These are phyloP conservation scores for Venturiaceae sp. DNA, from an alignment of 2,329 filamentous ascomycete species.

Conservation along the genomic window DNA sequence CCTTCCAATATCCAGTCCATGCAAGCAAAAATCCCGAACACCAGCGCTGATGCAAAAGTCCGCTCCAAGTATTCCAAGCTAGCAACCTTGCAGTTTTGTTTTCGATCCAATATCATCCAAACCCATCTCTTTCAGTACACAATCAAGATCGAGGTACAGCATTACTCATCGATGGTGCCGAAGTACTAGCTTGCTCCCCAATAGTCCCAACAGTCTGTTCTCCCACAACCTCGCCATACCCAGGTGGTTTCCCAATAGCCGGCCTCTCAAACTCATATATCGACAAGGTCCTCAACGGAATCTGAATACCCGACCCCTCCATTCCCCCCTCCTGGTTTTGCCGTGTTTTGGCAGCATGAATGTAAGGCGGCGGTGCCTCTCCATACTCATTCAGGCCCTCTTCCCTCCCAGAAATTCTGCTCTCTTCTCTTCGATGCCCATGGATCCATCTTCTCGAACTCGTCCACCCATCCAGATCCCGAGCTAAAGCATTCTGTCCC, in stretches of 20 bases:
- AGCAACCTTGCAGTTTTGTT: neutral
- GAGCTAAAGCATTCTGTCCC: constrained; percentile 23
- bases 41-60: constrained; percentile 4
- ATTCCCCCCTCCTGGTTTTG: neutral
- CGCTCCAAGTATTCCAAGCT: neutral
- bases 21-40: neutral
- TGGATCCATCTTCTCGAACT: constrained; percentile 10
- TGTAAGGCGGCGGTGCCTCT: constrained; percentile 57
- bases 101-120: neutral
- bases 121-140: neutral
- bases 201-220: neutral
- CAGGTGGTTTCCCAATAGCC: neutral
- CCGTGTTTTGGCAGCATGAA: constrained; percentile 11
- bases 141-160: neutral
- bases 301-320: neutral
- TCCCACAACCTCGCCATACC: neutral
- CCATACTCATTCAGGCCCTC: constrained; percentile 56
- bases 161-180: neutral
- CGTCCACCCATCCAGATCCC: constrained; percentile 26
- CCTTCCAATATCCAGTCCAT: neutral
- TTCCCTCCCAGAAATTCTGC: constrained; percentile 16
- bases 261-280: neutral
- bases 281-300: constrained; percentile 1
- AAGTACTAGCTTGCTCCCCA: neutral
- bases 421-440: constrained; percentile 14